Evolutionary conservation across 352 stramenopile genomes (phyloP).

Genomic region (Pythium rishiriense): DNA sequence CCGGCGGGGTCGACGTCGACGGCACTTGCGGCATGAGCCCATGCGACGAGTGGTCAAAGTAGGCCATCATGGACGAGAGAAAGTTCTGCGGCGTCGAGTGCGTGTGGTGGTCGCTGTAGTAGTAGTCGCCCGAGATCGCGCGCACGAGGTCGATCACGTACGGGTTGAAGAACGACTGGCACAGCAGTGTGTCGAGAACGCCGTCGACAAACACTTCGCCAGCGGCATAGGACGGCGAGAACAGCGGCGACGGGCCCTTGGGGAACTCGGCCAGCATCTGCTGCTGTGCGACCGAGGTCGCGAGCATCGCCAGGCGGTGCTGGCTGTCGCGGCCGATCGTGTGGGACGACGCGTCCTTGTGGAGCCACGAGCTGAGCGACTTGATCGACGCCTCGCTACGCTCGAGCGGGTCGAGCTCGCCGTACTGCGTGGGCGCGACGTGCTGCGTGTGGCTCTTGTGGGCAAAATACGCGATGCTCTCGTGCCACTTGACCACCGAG

Average conservation of each 20-base stretch:
- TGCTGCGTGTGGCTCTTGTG: constrained; percentile 41
- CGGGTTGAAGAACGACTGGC: constrained; percentile 74
- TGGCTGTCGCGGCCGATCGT: constrained; percentile 11
- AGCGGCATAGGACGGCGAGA: constrained; percentile 51
- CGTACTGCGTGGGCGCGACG: constrained; percentile 5
- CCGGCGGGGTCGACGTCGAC: background rate
- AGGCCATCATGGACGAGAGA: constrained; percentile 33
- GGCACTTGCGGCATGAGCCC: background rate
- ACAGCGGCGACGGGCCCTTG: constrained; percentile 32
- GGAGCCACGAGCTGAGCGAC: constrained; percentile 18
- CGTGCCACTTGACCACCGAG: constrained; percentile 53
- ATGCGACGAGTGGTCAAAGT: constrained; percentile 27
- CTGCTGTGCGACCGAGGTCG: constrained; percentile 13
- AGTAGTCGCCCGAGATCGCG: constrained; percentile 47
- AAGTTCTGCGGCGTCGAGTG: constrained; percentile 32
- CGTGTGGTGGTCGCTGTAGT: constrained; percentile 37
- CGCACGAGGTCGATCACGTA: constrained; percentile 64
- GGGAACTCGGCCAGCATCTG: constrained; percentile 27
- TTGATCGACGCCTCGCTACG: constrained; percentile 3
- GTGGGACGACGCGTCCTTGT: constrained; percentile 20
- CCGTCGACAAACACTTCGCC: constrained; percentile 64
- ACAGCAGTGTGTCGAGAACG: constrained; percentile 62
- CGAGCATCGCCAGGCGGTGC: constrained; percentile 6
- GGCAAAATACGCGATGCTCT: constrained; percentile 59
- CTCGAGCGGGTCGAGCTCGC: constrained; percentile 24